Percentiles rank a stretch among this genome's conserved stretches.
phyloP scores from a whole-genome alignment of 768 basidiomycete genomes.

The Pleurotus eryngii region DNA sequence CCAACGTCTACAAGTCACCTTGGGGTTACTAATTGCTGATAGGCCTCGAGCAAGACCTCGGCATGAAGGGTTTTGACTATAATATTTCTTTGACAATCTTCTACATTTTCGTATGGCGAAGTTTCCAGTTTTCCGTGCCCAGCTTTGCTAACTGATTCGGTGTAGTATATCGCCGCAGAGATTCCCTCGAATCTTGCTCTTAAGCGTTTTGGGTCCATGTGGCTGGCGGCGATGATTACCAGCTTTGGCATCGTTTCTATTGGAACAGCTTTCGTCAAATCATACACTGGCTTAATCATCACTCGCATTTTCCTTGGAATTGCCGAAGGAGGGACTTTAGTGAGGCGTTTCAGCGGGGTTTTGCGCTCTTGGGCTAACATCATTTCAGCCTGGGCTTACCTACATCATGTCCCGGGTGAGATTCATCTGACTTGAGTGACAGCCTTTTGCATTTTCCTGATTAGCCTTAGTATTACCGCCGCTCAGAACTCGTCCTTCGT shows the following conservation, averaged over 20 bases:
- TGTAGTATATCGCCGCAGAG: slow-evolving; percentile 34
- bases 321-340: slow-evolving; percentile 41
- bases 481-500: slow-evolving; percentile 32
- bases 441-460: neutral
- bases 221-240: slow-evolving; percentile 35
- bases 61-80: slow-evolving; percentile 37
- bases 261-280: slow-evolving; percentile 37
- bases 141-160: neutral
- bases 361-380: neutral
- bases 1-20: neutral
- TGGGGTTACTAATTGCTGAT: slow-evolving; percentile 8
- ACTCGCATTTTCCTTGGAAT: slow-evolving; percentile 39
- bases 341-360: slow-evolving; percentile 12
- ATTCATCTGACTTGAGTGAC: neutral
- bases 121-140: neutral
- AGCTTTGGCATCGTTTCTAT: slow-evolving; percentile 36
- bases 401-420: slow-evolving; percentile 36
- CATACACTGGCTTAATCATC: slow-evolving; percentile 29
- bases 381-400: slow-evolving; percentile 32
- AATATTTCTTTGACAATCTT: slow-evolving; percentile 40
- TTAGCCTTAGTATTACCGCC: slow-evolving; percentile 29
- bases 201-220: slow-evolving; percentile 38
- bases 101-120: slow-evolving; percentile 31
- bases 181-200: slow-evolving; percentile 40
- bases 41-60: slow-evolving; percentile 38